Percentiles rank a stretch among this genome's conserved stretches.
Evolutionary conservation across 2,329 filamentous ascomycete species (phyloP).

Genomic region (Colletotrichum phormii): DNA sequence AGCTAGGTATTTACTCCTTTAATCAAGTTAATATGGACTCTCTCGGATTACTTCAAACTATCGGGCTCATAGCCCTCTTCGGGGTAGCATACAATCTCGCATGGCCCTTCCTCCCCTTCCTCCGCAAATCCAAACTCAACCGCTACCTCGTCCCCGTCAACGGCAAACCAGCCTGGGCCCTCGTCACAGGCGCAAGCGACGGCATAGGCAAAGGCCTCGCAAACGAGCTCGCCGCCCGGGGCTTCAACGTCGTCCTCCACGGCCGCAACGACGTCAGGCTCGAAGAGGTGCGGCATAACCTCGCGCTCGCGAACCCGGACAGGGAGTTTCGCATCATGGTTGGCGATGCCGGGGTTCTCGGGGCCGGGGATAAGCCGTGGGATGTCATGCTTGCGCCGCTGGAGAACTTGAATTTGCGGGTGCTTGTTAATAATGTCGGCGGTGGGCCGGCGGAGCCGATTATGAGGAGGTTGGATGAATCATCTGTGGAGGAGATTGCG

Average conservation of each 20-base stretch:
- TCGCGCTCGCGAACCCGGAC: conserved; percentile 53
- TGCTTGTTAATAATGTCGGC: conserved; percentile 41
- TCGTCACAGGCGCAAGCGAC: conserved; percentile 65
- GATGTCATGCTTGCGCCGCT: conserved; percentile 30
- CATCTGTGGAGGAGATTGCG: conserved; percentile 9
- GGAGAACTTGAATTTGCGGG: conserved; percentile 37
- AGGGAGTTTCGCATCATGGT: conserved; percentile 53
- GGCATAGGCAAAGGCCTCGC: conserved; percentile 66
- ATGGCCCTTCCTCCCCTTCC: conserved; percentile 27
- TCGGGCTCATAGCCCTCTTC: conserved; percentile 16
- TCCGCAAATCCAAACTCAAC: conserved; percentile 29
- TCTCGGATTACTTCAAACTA: not conserved
- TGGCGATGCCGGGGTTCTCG: conserved; percentile 52
- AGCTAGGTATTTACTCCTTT: not conserved
- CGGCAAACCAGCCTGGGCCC: conserved; percentile 51
- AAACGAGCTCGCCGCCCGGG: conserved; percentile 59
- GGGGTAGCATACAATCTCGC: conserved; percentile 6
- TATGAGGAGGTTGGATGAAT: conserved; percentile 25
- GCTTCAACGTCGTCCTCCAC: conserved; percentile 69
- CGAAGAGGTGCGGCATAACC: conserved; percentile 49
- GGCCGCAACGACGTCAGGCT: conserved; percentile 65
- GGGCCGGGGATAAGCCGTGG: conserved; percentile 7
- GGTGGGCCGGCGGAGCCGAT: conserved; percentile 12
- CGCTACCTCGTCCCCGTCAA: conserved; percentile 40
- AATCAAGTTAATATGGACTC: not conserved